Evolutionary conservation across 306 rosid species (phyloP).

Genomic region (Carpinus fangiana): DNA sequence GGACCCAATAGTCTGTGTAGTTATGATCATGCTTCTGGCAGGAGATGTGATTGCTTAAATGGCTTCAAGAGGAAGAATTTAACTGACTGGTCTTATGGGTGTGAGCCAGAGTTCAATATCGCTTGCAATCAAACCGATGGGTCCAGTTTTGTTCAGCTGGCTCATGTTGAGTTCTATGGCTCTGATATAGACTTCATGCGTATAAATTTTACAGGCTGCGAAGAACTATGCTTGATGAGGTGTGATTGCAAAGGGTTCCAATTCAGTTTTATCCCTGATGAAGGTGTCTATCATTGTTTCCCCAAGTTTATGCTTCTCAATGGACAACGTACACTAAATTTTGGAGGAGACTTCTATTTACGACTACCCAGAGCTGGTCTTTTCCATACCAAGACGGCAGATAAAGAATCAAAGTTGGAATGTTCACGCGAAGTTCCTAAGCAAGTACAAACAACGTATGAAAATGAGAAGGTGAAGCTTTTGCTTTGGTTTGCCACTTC

Average conservation of each 20-base stretch:
- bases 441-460: constrained; percentile 5
- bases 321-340: constrained; percentile 24
- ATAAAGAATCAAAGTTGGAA: neutral
- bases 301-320: constrained; percentile 29
- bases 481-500: constrained; percentile 24
- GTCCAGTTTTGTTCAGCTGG: constrained; percentile 39
- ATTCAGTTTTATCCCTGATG: constrained; percentile 1
- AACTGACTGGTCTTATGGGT: constrained; percentile 51
- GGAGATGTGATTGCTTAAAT: constrained; percentile 51
- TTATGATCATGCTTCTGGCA: constrained; percentile 31
- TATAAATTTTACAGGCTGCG: constrained; percentile 41
- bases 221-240: constrained; percentile 34
- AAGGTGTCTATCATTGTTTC: constrained; percentile 36
- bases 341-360: constrained; percentile 28
- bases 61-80: constrained; percentile 40
- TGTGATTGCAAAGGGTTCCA: constrained; percentile 58
- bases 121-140: constrained; percentile 21
- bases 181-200: constrained; percentile 23
- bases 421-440: neutral
- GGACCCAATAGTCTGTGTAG: constrained; percentile 55
- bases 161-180: constrained; percentile 47
- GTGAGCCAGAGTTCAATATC: constrained; percentile 40
- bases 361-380: constrained; percentile 24
- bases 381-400: neutral
- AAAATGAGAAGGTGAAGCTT: constrained; percentile 12